Conservation (phyloP, 768 basidiomycete genomes). For the Strobilomyces dryophilus region DNA sequence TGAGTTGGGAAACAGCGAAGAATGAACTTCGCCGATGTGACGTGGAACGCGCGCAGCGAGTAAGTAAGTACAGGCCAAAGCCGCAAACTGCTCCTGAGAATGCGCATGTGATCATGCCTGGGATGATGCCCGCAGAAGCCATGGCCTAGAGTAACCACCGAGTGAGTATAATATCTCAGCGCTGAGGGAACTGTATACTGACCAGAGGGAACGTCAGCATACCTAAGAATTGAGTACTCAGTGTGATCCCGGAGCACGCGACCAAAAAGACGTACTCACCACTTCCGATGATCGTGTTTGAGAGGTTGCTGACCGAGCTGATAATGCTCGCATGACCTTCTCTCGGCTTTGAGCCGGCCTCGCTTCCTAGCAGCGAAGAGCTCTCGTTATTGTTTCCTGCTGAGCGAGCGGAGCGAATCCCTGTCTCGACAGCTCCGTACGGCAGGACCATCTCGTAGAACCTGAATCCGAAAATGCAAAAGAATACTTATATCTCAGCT, state of each 20-base stretch:
- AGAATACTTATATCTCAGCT: too few species aligned
- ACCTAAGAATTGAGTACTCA: constrained; percentile 39
- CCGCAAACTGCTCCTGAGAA: constrained; percentile 73
- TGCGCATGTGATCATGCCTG: constrained; percentile 83
- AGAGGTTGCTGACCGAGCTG: constrained; percentile 73
- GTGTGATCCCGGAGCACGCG: neutral
- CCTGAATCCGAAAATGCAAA: constrained; percentile 6
- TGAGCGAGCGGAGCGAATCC: constrained; percentile 6
- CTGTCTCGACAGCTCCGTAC: constrained; percentile 54
- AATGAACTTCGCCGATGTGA: constrained; percentile 77
- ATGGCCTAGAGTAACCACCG: constrained; percentile 55
- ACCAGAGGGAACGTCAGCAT: constrained; percentile 90
- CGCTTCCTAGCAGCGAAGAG: constrained; percentile 55
- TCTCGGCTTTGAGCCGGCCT: constrained; percentile 21
- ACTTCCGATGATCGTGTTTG: constrained; percentile 91
- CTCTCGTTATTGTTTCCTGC: constrained; percentile 40
- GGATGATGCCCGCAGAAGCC: constrained; percentile 85
- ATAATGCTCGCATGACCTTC: constrained; percentile 69
- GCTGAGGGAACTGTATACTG: constrained; percentile 11
- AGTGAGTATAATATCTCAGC: neutral
- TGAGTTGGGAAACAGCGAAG: constrained; percentile 77
- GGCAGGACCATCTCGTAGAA: constrained; percentile 63
- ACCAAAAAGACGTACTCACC: constrained; percentile 42
- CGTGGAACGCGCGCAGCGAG: constrained; percentile 74
- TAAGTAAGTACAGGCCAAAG: constrained; percentile 88